A percentile compares a stretch with the other conserved stretches of the same genome.
phyloP scores from a whole-genome alignment of 805 yeast genomes.

The Komagataella pastoris region DNA sequence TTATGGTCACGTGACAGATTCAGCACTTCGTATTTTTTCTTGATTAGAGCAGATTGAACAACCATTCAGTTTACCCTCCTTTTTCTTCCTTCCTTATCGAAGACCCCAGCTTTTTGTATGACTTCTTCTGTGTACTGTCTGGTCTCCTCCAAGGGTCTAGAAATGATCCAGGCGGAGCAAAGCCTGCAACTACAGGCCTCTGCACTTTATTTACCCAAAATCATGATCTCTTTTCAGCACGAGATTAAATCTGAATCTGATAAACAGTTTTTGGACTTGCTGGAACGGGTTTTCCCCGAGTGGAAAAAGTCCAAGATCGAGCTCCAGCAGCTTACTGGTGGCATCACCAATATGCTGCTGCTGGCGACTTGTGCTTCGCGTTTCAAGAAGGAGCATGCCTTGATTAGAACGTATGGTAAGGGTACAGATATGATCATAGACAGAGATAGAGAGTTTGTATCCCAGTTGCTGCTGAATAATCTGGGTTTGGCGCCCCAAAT shows the following conservation, averaged over 20 bases:
- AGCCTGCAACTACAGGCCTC: background rate
- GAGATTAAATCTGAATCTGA: background rate
- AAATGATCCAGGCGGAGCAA: background rate
- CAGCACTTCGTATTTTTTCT: background rate
- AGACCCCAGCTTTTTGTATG: background rate
- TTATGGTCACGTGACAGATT: background rate
- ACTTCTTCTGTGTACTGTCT: background rate
- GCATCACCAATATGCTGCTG: conserved; percentile 49
- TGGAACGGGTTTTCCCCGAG: conserved; percentile 24
- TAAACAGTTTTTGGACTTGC: background rate
- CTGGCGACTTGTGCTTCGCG: conserved; percentile 19
- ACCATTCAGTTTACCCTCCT: background rate
- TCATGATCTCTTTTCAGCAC: background rate
- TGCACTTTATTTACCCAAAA: background rate
- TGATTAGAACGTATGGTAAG: conserved; percentile 62
- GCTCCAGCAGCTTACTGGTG: conserved; percentile 40
- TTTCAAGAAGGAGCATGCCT: conserved; percentile 22
- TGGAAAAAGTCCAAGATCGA: conserved; percentile 17
- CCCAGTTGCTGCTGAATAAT: conserved; percentile 49
- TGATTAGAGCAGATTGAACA: background rate
- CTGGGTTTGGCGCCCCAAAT: conserved; percentile 55
- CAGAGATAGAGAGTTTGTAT: conserved; percentile 60
- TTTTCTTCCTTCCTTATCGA: background rate
- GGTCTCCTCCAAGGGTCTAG: background rate
- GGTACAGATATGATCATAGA: conserved; percentile 65